Conservation (phyloP, 2,329 filamentous ascomycete genomes). For the Ophiostoma pallidulum region DNA sequence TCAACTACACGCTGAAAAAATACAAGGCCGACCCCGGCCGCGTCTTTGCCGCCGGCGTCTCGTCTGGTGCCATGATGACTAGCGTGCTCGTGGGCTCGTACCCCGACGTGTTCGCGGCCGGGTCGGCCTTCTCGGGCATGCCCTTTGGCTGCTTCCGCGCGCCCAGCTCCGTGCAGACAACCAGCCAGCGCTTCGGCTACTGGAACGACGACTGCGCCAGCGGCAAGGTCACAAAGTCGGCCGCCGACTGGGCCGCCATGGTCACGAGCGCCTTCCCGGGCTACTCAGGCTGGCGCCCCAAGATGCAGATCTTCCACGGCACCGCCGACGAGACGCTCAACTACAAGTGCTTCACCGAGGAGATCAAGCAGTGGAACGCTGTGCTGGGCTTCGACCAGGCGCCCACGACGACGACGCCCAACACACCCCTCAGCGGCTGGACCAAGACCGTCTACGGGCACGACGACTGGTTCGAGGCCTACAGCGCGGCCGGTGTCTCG, state of each 20-base stretch:
- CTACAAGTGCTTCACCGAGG: conserved; percentile 31
- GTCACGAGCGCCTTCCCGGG: conserved; percentile 40
- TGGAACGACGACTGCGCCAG: conserved; percentile 48
- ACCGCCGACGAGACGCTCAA: conserved; percentile 29
- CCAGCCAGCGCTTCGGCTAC: conserved; percentile 27
- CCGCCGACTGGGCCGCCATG: conserved; percentile 31
- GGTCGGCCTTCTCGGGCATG: conserved; percentile 41
- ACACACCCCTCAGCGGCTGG: conserved; percentile 27
- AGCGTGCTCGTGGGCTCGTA: conserved; percentile 44
- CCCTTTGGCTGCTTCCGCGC: conserved; percentile 45
- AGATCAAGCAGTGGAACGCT: conserved; percentile 37
- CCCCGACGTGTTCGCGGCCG: conserved; percentile 44
- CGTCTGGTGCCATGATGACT: conserved; percentile 47
- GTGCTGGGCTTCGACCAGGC: conserved; percentile 33
- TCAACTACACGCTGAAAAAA: conserved; percentile 30
- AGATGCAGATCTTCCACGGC: conserved; percentile 31
- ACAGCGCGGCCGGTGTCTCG: conserved; percentile 22
- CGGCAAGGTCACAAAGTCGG: conserved; percentile 36
- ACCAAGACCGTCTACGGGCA: conserved; percentile 30
- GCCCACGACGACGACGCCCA: conserved; percentile 22
- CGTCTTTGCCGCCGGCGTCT: conserved; percentile 40
- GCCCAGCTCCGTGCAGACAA: conserved; percentile 29
- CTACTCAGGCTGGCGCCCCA: conserved; percentile 34
- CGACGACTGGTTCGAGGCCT: conserved; percentile 20
- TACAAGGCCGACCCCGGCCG: conserved; percentile 20